Percentiles rank a stretch among this genome's conserved stretches.
These are phyloP conservation scores for Fusarium sp. DNA, from an alignment of 2,329 filamentous ascomycete genomes.

Conservation along the genomic window DNA sequence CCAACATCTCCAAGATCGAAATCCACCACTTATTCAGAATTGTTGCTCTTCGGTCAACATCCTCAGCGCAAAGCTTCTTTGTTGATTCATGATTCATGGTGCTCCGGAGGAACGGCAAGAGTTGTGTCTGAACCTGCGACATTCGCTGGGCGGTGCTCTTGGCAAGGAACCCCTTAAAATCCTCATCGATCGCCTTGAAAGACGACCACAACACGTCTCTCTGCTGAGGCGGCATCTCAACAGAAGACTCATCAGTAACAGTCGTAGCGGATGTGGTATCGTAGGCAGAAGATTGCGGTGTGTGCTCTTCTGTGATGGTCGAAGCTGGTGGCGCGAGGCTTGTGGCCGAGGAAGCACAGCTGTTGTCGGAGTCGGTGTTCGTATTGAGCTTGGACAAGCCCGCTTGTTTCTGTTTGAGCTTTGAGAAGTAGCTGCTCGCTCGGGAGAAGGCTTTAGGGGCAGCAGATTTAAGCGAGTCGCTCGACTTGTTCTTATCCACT, in stretches of 20 bases:
- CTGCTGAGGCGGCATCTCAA: conserved; percentile 56
- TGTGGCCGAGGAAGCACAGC: conserved; percentile 60
- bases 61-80: conserved; percentile 74
- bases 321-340: conserved; percentile 59
- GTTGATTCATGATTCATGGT: conserved; percentile 77
- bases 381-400: conserved; percentile 55
- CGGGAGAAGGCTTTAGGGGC: conserved; percentile 56
- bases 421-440: conserved; percentile 63
- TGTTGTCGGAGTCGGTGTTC: conserved; percentile 55
- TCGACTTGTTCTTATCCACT: conserved; percentile 40
- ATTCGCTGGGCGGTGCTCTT: conserved; percentile 81
- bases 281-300: conserved; percentile 54
- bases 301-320: conserved; percentile 51
- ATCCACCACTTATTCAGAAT: conserved; percentile 95
- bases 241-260: conserved; percentile 58
- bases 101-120: conserved; percentile 81
- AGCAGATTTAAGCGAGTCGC: conserved; percentile 53
- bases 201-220: conserved; percentile 67
- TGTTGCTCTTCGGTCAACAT: conserved; percentile 81
- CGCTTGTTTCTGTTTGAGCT: conserved; percentile 59
- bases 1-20: conserved; percentile 82
- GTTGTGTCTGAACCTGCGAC: conserved; percentile 75
- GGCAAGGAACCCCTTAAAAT: conserved; percentile 69
- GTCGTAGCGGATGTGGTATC: conserved; percentile 54
- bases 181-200: conserved; percentile 66